Percentiles rank a stretch among this genome's conserved stretches.
phyloP scores from a whole-genome alignment of 2,329 filamentous ascomycete genomes.

The Neonectria faginata region DNA sequence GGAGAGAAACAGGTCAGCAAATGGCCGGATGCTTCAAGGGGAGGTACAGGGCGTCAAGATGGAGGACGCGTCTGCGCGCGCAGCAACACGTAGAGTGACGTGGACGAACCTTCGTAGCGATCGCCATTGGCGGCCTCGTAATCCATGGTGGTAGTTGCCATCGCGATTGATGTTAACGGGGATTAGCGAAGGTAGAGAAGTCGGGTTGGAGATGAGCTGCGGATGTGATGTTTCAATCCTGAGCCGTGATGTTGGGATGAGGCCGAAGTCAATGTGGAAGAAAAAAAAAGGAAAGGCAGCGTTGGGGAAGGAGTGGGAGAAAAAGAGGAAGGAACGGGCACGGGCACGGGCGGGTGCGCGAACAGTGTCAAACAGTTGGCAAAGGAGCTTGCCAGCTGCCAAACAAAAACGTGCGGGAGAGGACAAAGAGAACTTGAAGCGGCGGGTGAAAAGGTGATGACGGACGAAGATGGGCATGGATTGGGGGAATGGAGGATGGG shows the following conservation, averaged over 20 bases:
- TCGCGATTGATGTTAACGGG: constrained; percentile 47
- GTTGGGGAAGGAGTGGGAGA: constrained; percentile 38
- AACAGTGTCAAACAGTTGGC: constrained; percentile 31
- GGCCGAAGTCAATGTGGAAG: constrained; percentile 41
- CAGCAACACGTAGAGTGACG: constrained; percentile 25
- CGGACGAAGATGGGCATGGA: constrained; percentile 3
- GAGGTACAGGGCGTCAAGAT: background rate
- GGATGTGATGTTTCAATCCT: constrained; percentile 45
- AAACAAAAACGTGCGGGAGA: constrained; percentile 27
- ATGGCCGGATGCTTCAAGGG: constrained; percentile 4
- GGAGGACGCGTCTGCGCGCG: constrained; percentile 34
- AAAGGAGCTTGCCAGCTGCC: constrained; percentile 32
- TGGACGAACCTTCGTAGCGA: constrained; percentile 71
- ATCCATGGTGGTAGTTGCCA: constrained; percentile 76
- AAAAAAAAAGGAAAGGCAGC: constrained; percentile 42
- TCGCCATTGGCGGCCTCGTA: constrained; percentile 76
- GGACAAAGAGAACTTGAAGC: constrained; percentile 27
- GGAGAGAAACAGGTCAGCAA: constrained; percentile 27
- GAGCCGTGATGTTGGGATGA: constrained; percentile 38
- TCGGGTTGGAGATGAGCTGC: constrained; percentile 32
- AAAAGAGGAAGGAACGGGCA: constrained; percentile 41
- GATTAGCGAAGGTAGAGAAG: constrained; percentile 24
- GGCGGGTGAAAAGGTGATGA: constrained; percentile 36
- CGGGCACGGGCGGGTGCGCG: constrained; percentile 31
- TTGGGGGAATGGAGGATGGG: constrained; percentile 18